A percentile compares a stretch with the other conserved stretches of the same genome.
Conservation (phyloP, 257 asterid species). For the Primulina huaijiensis region DNA sequence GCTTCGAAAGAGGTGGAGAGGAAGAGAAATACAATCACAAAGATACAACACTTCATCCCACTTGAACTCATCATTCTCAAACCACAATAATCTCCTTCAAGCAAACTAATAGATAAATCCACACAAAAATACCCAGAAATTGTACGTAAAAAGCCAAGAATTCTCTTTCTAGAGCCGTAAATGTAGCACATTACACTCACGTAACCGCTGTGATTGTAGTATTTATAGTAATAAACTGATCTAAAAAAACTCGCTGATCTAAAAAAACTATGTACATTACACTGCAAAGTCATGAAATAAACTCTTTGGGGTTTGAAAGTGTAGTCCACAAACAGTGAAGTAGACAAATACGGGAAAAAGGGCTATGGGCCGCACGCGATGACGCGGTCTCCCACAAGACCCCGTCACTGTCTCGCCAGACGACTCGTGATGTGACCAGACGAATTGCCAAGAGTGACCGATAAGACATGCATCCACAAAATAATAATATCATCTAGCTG, state of each 20-base stretch:
- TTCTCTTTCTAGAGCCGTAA: neutral
- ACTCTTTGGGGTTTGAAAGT: neutral
- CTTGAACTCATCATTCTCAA: slow-evolving; percentile 10
- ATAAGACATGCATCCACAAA: too few relatives aligned
- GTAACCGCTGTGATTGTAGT: neutral
- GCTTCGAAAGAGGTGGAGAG: slow-evolving; percentile 20
- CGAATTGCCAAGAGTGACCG: too few relatives aligned
- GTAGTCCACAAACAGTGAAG: neutral
- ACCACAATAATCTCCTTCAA: neutral
- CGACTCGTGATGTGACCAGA: neutral
- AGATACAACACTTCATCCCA: slow-evolving; percentile 12
- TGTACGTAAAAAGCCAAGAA: neutral
- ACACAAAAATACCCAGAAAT: neutral
- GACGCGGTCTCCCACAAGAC: neutral
- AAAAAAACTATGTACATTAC: neutral
- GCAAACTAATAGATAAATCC: neutral
- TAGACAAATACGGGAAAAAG: neutral
- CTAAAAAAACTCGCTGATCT: neutral
- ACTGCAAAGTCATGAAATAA: neutral
- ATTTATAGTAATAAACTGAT: too few relatives aligned
- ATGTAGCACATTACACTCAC: neutral
- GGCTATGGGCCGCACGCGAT: neutral
- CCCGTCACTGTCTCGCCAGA: neutral
- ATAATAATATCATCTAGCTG: too few relatives aligned
- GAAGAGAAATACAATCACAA: slow-evolving; percentile 17